Conservation (phyloP, 306 rosid genomes). For the Quercus mongolica region DNA sequence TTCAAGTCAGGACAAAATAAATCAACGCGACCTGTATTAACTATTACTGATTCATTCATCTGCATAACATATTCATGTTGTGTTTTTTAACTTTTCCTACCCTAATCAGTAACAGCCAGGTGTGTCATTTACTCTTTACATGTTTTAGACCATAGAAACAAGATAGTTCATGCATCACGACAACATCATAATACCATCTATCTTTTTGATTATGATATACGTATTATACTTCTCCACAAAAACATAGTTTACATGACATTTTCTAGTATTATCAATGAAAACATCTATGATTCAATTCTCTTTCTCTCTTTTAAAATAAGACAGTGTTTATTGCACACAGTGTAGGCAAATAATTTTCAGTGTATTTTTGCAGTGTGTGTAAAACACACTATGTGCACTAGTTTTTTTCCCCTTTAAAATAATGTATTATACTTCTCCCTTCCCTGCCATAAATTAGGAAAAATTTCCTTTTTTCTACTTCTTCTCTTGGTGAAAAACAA, state of each 20-base stretch:
- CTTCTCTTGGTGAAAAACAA: neutral
- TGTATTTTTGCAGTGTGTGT: too few relatives aligned
- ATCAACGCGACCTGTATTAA: neutral
- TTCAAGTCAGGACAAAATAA: neutral
- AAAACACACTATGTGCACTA: too few relatives aligned
- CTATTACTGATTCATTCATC: neutral
- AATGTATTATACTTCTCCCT: neutral
- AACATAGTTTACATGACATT: too few relatives aligned
- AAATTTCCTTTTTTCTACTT: slow-evolving; percentile 3
- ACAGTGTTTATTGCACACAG: too few relatives aligned
- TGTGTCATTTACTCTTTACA: neutral
- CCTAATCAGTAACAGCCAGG: neutral
- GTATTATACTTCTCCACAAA: neutral
- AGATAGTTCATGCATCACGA: slow-evolving; percentile 4
- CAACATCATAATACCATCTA: slow-evolving; percentile 24
- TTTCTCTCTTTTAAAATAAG: too few relatives aligned
- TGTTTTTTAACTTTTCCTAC: neutral
- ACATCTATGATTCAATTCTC: too few relatives aligned
- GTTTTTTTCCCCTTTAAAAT: too few relatives aligned
- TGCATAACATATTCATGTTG: neutral
- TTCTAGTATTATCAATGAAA: too few relatives aligned
- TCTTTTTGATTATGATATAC: too few relatives aligned
- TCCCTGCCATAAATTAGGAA: slow-evolving; percentile 23
- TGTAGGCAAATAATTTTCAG: too few relatives aligned
- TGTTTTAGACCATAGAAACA: neutral